Base-by-base conservation (phyloP, 352 stramenopile species). In the Blastocystis sp. region DNA sequence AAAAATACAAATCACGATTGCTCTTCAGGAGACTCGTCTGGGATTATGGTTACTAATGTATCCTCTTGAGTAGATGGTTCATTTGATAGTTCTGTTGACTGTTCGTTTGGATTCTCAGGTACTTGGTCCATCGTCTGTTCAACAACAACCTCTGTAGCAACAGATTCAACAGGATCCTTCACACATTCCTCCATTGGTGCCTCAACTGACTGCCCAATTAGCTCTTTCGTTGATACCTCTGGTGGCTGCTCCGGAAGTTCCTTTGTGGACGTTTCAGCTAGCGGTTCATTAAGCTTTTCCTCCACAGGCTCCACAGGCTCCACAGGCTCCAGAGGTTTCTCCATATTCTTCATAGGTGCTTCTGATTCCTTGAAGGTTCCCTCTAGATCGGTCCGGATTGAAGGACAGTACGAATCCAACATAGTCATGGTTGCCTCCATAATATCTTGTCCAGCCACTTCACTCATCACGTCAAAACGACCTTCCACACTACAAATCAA, bases 401-500 rank as follows among this genome's bases (percentile, higher is more conserved):
- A 24, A 11, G 73, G 73, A 69, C 73, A 84, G 30, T 84, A 84
- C 24, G 42, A 66, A 30, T 84, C 73, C 44, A 84, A 35, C 73
- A 84, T 84, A 24, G 73, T 84, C 73, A 84, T 84, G 15, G 73
- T 84, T 15, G 73, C 73, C 53, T 84, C 73, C 73, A 84, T 33
- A 27, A 60, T 56, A 42, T 84, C 53, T 51, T 84, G 73, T 56
- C 53, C 73, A 22, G 42, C 27, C n/a, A 68, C 73, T 30, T n/a
- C 22, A 44, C 53, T 84, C 56, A 84, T 68, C 33, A 40, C 59
- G 7, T 84, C 73, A 37, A 84, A 68, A 22, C 73, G 22, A 33
- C 59, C 59, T 56, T 84, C 73, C 73, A 84, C 73, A 27, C 58
- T 84, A 64, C 53, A 53, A 30, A 84, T 68, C 17, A 40, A 54